phyloP scores from a whole-genome alignment of 2,329 filamentous ascomycete genomes.

The Botrytis byssoidea region DNA sequence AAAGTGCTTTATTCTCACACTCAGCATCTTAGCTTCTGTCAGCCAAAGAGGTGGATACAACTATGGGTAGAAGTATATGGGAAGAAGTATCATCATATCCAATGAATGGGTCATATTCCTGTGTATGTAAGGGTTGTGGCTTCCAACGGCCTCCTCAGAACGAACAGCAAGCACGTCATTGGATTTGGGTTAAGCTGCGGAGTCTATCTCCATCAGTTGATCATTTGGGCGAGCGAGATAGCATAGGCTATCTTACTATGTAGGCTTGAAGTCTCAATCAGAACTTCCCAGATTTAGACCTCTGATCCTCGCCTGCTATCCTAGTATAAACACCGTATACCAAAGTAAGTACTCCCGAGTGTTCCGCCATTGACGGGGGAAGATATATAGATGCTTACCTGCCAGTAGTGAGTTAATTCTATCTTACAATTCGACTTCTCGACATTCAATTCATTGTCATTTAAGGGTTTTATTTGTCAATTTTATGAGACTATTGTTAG shows the following conservation, averaged over 20 bases:
- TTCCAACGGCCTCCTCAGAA: background rate
- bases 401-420: background rate
- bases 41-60: background rate
- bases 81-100: background rate
- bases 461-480: background rate
- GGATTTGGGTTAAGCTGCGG: background rate
- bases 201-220: background rate
- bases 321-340: background rate
- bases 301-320: background rate
- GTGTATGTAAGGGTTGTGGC: rapidly evolving
- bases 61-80: background rate
- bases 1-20: background rate
- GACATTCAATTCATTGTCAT: background rate
- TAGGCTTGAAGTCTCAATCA: background rate
- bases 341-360: background rate
- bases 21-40: background rate
- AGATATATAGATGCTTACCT: background rate
- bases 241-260: background rate
- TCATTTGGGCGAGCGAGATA: background rate
- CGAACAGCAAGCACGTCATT: background rate
- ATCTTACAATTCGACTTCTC: background rate
- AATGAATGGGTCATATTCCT: background rate
- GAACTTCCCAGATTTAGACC: too few species aligned
- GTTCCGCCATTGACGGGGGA: background rate
- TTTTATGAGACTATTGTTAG: background rate